phyloP scores from a whole-genome alignment of 768 basidiomycete genomes.

The Kwoniella sp. region DNA sequence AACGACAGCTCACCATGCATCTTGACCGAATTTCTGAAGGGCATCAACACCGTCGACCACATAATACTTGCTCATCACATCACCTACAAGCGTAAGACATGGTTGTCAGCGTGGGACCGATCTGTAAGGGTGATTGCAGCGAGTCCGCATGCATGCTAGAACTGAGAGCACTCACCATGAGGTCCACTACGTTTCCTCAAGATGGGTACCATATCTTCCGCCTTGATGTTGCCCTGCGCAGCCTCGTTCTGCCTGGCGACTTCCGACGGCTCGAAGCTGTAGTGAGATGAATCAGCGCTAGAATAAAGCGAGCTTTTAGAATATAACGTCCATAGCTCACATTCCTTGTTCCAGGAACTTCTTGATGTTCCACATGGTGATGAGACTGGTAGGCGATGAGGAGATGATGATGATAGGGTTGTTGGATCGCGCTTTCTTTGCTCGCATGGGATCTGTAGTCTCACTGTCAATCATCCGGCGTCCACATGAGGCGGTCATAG shows the following conservation, averaged over 20 bases:
- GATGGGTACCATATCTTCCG: constrained; percentile 47
- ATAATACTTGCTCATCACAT: constrained; percentile 66
- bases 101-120: background rate
- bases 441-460: constrained; percentile 29
- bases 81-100: constrained; percentile 28
- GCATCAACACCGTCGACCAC: constrained; percentile 93
- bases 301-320: background rate
- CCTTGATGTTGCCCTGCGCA: constrained; percentile 36
- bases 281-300: constrained; percentile 9
- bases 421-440: constrained; percentile 63
- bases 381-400: constrained; percentile 87
- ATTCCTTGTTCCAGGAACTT: constrained; percentile 85
- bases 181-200: constrained; percentile 43
- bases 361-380: constrained; percentile 98
- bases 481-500: too few relatives aligned
- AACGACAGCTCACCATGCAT: constrained; percentile 69
- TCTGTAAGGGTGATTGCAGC: background rate
- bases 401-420: constrained; percentile 98
- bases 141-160: constrained; percentile 58
- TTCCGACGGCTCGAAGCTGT: constrained; percentile 50
- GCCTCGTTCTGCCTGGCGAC: constrained; percentile 41
- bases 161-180: constrained; percentile 37
- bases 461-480: too few relatives aligned
- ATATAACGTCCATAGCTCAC: constrained; percentile 58
- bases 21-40: constrained; percentile 78